A percentile compares a stretch with the other conserved stretches of the same genome.
These are phyloP conservation scores for Mycena rosella DNA, from an alignment of 768 basidiomycete genomes.

Conservation along the genomic window DNA sequence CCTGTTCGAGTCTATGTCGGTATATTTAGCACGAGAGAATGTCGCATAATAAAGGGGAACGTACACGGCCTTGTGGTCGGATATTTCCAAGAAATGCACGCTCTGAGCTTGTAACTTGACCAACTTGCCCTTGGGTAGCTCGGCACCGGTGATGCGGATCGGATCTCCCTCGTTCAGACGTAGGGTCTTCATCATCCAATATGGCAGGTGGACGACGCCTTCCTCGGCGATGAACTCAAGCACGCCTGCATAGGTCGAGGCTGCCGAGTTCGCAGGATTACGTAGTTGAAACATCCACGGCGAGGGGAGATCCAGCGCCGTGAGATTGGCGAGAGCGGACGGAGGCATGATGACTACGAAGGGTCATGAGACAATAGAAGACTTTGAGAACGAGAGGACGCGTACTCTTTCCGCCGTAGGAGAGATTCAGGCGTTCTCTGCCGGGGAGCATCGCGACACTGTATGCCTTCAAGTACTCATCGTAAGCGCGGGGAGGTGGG, in stretches of 20 bases:
- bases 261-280: constrained; percentile 87
- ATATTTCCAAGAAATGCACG: constrained; percentile 95
- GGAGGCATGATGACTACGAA: constrained; percentile 91
- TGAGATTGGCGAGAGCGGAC: constrained; percentile 90
- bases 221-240: constrained; percentile 99
- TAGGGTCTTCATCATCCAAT: constrained; percentile 99
- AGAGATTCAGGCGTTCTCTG: constrained; percentile 88
- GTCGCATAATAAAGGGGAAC: constrained; percentile 48
- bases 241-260: constrained; percentile 95
- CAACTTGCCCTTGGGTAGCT: constrained; percentile 92
- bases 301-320: constrained; percentile 86
- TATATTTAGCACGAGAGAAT: constrained; percentile 3
- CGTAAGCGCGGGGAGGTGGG: constrained; percentile 80
- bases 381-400: constrained; percentile 37
- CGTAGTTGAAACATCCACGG: constrained; percentile 98
- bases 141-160: constrained; percentile 90
- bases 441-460: constrained; percentile 95
- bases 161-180: constrained; percentile 95
- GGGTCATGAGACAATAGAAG: constrained; percentile 23
- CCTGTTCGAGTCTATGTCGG: constrained; percentile 85
- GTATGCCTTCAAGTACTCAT: constrained; percentile 95
- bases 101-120: constrained; percentile 98
- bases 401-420: constrained; percentile 96
- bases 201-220: constrained; percentile 93
- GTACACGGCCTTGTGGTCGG: constrained; percentile 97